Base-by-base conservation (phyloP, 257 asterid species). In the Striga asiatica region DNA sequence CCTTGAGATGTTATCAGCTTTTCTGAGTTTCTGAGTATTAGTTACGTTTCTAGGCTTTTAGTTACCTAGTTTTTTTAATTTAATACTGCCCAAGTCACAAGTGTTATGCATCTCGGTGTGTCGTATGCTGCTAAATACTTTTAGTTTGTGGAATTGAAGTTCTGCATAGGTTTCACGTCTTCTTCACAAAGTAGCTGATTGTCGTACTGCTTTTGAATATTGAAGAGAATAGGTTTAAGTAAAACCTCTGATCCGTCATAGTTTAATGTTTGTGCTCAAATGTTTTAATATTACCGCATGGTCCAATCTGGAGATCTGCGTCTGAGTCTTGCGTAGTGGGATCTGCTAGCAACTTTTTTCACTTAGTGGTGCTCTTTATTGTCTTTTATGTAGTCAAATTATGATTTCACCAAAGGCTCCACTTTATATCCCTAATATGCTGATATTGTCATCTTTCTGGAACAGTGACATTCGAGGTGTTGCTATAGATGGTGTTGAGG, bases 381-480 rank as follows among this genome's bases (percentile, higher is more conserved):
- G 31, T 51, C 48, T 23, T 24, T 31, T 42, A 24, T 22, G 31
- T 58, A 28, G 12, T 51, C 41, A 20, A 35, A 51, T 46, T 56
- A 39, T 27, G 21, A 16, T 41, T 38, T 18, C 51, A 32, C 61
- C 50, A 22, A 28, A 16, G 42, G 61, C 35, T 39, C 65, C 65
- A 32, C 61, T 57, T 59, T 23, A 43, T 20, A 50, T 25, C 57
- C 9, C 13, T 12, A 20, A 61, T 9, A n/a, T 16, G 28, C 7
- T 5, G 13, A 2, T 47, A 48, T 43, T 51, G 31, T 50, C 35
- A 37, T 60, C 17, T 50, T 61, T 49, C 47, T 50, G 61, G 62
- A 71, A 64, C 84, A 92, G 98, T 71, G 98, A 92, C 71, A 92
- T 92, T 56, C 85, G 98, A 54, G 98, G 98, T 66, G 97, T 88